Base-by-base conservation (phyloP, 2,329 filamentous ascomycete genomes). In the Akanthomyces dipterigenus region DNA sequence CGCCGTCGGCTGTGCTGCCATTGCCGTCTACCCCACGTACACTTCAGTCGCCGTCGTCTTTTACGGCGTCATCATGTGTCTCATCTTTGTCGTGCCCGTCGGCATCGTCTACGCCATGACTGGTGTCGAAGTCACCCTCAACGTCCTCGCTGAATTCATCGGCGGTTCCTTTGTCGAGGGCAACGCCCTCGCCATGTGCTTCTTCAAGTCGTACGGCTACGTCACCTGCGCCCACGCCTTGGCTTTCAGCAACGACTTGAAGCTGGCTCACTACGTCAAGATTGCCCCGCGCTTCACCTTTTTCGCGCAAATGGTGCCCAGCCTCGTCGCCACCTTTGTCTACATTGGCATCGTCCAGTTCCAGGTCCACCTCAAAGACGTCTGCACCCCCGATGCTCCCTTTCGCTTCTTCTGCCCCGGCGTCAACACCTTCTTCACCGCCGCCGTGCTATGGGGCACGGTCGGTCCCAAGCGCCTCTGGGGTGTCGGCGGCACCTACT, bases 211-310 rank as follows among this genome's bases (percentile, higher is more conserved):
- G 42, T 68, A 68, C 0, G 76, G 76, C 5, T 77, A 75, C 62
- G 70, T 76, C 71, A 67, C 69, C 3, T 65, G 64, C 16, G 67
- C 66, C 8, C 69, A 71, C 24, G 68, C 68, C 5, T 61, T 72
- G 24, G 62, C 65, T 24, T 72, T 72, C 53, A 69, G 48, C 63
- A 73, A 77, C 62, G 80, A 82, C 64, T 73, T 81, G 74, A 82
- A 82, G 68, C 68, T 82, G 34, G 80, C 74, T 1, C 79, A 80
- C 60, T 81, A 82, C 67, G 68, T 81, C 58, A 81, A 82, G 65
- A 77, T 82, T 45, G 75, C 79, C 0, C 77, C 77, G 0, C 72
- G 75, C 3, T 78, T 76, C 11, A 71, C 78, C 3, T 82, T 82
- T 67, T 73, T 74, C 28, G 77, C 76, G 6, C 80, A 83, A 66